phyloP scores from a whole-genome alignment of 208 protist species.

The Trypanosoma avium region DNA sequence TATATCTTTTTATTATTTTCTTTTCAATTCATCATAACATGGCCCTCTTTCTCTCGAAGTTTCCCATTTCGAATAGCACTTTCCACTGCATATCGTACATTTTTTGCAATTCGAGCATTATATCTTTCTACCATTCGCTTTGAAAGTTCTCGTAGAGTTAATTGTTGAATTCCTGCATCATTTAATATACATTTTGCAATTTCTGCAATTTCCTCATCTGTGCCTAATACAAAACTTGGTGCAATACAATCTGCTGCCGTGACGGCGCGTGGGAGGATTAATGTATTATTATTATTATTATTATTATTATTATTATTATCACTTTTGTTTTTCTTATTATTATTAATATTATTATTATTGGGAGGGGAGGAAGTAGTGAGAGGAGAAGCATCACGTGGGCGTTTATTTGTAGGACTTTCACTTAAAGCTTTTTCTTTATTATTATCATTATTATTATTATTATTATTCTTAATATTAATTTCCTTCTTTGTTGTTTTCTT shows the following conservation, averaged over 20 bases:
- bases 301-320: neutral
- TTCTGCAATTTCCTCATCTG: slow-evolving; percentile 42
- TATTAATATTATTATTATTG: neutral
- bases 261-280: slow-evolving; percentile 21
- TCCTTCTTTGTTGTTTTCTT: slow-evolving; percentile 12
- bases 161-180: slow-evolving; percentile 15
- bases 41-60: slow-evolving; percentile 39
- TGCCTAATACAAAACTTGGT: slow-evolving; percentile 64
- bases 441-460: neutral
- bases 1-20: too few species aligned
- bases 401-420: too few species aligned
- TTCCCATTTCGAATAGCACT: slow-evolving; percentile 37
- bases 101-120: slow-evolving; percentile 60
- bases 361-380: too few species aligned
- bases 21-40: slow-evolving; percentile 29
- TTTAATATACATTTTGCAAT: slow-evolving; percentile 34
- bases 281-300: neutral
- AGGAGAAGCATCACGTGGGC: too few species aligned
- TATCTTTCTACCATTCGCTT: slow-evolving; percentile 61
- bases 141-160: slow-evolving; percentile 48
- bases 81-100: slow-evolving; percentile 44
- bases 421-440: too few species aligned
- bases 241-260: slow-evolving; percentile 34
- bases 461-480: neutral
- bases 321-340: neutral